Base-by-base conservation (phyloP, 2,329 filamentous ascomycete species). In the Aspergillus versicolor region DNA sequence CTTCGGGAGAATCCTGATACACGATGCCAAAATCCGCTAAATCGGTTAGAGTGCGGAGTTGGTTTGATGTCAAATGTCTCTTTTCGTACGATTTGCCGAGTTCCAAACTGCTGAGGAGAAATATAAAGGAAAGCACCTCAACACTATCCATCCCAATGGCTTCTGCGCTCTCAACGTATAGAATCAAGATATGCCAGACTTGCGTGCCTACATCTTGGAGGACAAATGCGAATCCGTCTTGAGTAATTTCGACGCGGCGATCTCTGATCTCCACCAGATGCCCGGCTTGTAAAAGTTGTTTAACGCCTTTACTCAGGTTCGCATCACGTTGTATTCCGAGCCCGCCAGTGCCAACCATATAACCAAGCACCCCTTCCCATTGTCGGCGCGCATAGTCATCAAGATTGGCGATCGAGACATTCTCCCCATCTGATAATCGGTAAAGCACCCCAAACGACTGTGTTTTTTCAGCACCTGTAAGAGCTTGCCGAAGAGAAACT, bases 351-450 rank as follows among this genome's bases (percentile, higher is more conserved):
- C 84, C 82, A 19, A 99, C 94, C 72, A 99, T 92, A 70, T 92
- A 99, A 73, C 97, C 94, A 47, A 99, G 76, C 27, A 99, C 96
- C 24, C 91, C 89, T 74, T 99, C 95, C 92, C 94, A 99, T 70
- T 96, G 92, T 66, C 84, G 85, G 54, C 90, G 85, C 5, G 94
- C 92, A 75, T 93, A 95, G 27, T 86, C 83, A 69, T 99, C 94
- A 56, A 99, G 82, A 64, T 89, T 91, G 1, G 83, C 69, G 11
- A 92, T 75, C 58, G 88, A 86, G 48, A 94, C 84, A 48, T 85
- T 82, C 54, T 81, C 78, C 41, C 85, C 82, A 34, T 85, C 80
- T 3, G 85, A 80, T 7, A 87, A 81, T 12, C 80, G 82, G 17
- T 89, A 92, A 1, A 92, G 89, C 1, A 97, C 89, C 57, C 94